phyloP scores from a whole-genome alignment of 495 filamentous ascomycete species.

The Evansstolkia leycettana region DNA sequence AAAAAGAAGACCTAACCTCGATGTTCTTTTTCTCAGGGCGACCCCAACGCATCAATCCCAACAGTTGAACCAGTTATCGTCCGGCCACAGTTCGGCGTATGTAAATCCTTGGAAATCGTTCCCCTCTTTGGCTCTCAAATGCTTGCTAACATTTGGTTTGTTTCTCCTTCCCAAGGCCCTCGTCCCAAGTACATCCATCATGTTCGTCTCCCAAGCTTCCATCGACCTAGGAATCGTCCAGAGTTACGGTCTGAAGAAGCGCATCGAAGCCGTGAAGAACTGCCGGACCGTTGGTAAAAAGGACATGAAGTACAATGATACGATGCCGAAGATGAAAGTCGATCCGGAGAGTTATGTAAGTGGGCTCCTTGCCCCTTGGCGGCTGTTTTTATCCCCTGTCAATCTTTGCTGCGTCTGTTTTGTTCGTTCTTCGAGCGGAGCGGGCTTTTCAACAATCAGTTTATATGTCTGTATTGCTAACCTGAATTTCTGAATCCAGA shows the following conservation, averaged over 20 bases:
- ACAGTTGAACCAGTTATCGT: conserved; percentile 79
- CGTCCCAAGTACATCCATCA: conserved; percentile 60
- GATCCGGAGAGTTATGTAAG: conserved; percentile 79
- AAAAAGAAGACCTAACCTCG: neutral
- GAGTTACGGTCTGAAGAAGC: conserved; percentile 63
- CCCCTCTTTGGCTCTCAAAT: too few relatives aligned
- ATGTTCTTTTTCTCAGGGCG: conserved; percentile 52
- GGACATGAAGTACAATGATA: conserved; percentile 91
- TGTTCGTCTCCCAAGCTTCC: conserved; percentile 71
- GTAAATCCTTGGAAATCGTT: conserved; percentile 7
- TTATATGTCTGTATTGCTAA: conserved; percentile 2
- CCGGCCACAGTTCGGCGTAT: conserved; percentile 74
- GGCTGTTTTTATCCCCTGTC: neutral
- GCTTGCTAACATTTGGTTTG: too few relatives aligned
- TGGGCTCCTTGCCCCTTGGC: conserved; percentile 6
- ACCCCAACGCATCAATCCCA: conserved; percentile 87
- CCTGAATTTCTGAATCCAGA: conserved; percentile 9
- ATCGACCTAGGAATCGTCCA: conserved; percentile 52
- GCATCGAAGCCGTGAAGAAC: conserved; percentile 67
- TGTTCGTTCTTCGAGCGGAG: neutral
- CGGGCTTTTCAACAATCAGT: neutral
- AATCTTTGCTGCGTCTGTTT: neutral
- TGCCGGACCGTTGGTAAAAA: conserved; percentile 74
- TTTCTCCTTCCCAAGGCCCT: too few relatives aligned
- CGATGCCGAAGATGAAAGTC: conserved; percentile 83